Evolutionary conservation across 2,329 filamentous ascomycete species (phyloP), one percentile per base, ranked within the genome.

Genomic region (Trichoderma lentiforme): DNA sequence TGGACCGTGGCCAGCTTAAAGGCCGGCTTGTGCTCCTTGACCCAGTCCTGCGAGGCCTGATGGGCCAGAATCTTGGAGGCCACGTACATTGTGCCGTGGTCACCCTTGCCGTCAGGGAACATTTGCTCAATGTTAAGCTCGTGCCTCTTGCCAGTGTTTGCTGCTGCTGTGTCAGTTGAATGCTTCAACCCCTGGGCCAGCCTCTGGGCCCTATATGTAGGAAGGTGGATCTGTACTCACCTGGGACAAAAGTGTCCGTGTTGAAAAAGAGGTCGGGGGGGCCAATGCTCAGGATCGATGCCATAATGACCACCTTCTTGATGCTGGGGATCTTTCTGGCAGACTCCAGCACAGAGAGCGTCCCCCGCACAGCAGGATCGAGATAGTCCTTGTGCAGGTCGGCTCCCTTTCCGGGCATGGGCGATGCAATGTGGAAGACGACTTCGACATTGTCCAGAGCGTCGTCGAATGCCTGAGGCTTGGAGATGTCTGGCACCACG

Each of bases 371-470:
- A 14, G 74, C 73, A 21, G 74, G 73, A 7, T 71, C 63, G 53
- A 75, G 39, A 8, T 72, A 75, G 21, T 73, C 74, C 26, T 51
- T 72, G 30, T 73, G 65, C 24, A 75, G 64, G 64, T 75, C 74
- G 3, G 60, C 39, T 8, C 73, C 74, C 30, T 65, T 70, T 15
- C 70, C 73, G 9, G 71, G 70, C 74, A 74, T 74, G 3, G 74
- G 74, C 12, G 74, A 75, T 14, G 77, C 77, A 47, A 77, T 71
- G 64, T 78, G 76, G 24, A 81, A 75, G 69, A 84, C 77, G 72
- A 80, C 80, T 28, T 77, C 76, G 28, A 82, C 80, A 7, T 76
- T 81, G 36, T 79, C 75, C 53, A 82, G 76, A 18, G 80, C 80
- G 28, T 80, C 75, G 26, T 82, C 77, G 53, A 81, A 83, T 0